phyloP scores from a whole-genome alignment of 208 protist species.

The Willaertia magna region DNA sequence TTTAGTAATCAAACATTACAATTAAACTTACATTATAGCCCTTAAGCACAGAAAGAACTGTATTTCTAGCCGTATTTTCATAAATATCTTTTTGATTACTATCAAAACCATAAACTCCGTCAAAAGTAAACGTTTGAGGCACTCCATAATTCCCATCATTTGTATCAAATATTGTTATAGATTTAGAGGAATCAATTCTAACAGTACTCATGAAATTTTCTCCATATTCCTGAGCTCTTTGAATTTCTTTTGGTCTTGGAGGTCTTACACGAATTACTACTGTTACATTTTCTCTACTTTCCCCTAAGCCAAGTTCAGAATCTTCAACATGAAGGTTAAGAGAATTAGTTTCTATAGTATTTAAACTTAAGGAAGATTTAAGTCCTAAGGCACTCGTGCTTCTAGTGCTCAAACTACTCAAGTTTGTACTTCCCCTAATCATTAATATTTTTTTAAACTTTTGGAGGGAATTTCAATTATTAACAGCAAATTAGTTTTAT shows the following conservation, averaged over 20 bases:
- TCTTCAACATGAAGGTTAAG: too few species aligned
- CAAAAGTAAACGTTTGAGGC: conserved; percentile 36
- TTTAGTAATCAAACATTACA: not conserved
- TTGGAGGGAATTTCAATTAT: too few species aligned
- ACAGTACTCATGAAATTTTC: conserved; percentile 46
- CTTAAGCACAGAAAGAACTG: conserved; percentile 67
- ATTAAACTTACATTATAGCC: conserved; percentile 60
- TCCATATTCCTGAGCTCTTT: conserved; percentile 16
- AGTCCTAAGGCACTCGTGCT: too few species aligned
- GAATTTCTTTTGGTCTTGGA: conserved; percentile 53
- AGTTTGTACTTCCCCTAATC: too few species aligned
- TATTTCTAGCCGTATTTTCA: conserved; percentile 51
- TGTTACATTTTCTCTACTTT: conserved; percentile 43
- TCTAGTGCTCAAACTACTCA: too few species aligned
- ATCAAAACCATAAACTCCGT: conserved; percentile 33
- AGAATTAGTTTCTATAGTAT: too few species aligned
- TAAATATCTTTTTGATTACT: conserved; percentile 66
- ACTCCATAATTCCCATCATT: conserved; percentile 27
- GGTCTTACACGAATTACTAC: conserved; percentile 70
- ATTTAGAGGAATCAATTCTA: conserved; percentile 38
- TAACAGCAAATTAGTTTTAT: too few species aligned
- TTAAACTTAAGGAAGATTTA: too few species aligned
- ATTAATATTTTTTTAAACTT: too few species aligned
- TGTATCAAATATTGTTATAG: conserved; percentile 55
- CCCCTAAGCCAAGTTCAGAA: too few species aligned